Evolutionary conservation across 805 yeast genomes (phyloP).

Genomic region (Wickerhamomyces tratensis): DNA sequence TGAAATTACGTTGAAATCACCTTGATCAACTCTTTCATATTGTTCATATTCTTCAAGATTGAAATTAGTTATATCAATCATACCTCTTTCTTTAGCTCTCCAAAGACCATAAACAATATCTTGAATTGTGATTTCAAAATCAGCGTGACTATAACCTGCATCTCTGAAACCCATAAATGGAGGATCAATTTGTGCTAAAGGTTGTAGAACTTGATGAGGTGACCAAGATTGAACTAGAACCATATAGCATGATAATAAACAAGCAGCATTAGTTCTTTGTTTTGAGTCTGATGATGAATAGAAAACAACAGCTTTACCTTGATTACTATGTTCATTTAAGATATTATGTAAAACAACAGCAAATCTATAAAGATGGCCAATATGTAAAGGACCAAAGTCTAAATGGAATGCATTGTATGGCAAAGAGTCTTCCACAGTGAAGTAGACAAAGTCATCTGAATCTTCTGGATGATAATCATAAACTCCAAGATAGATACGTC

Average conservation of each 20-base stretch:
- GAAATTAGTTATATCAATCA: slow-evolving; percentile 79
- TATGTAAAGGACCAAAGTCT: slow-evolving; percentile 94
- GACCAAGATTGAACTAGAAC: slow-evolving; percentile 94
- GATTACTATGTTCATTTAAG: slow-evolving; percentile 74
- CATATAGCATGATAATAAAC: slow-evolving; percentile 91
- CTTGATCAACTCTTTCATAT: slow-evolving; percentile 93
- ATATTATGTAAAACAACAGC: slow-evolving; percentile 92
- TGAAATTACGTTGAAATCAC: slow-evolving; percentile 86
- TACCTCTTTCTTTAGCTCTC: slow-evolving; percentile 91
- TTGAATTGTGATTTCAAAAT: slow-evolving; percentile 86
- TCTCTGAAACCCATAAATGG: slow-evolving; percentile 94
- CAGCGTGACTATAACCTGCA: slow-evolving; percentile 95
- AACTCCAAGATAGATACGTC: slow-evolving; percentile 83
- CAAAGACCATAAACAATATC: slow-evolving; percentile 94
- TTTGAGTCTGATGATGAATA: slow-evolving; percentile 78
- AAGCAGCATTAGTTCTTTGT: slow-evolving; percentile 88
- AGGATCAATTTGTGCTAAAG: slow-evolving; percentile 83
- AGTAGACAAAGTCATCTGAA: slow-evolving; percentile 66
- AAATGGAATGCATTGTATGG: slow-evolving; percentile 93
- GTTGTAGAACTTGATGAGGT: slow-evolving; percentile 95
- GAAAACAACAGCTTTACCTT: slow-evolving; percentile 82
- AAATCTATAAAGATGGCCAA: slow-evolving; percentile 88
- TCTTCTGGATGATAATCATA: slow-evolving; percentile 73
- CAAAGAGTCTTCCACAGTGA: slow-evolving; percentile 86
- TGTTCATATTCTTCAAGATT: slow-evolving; percentile 90